Conservation (phyloP, 1,284 basidiomycete genomes). For the Cutaneotrichosporon mucoides region DNA sequence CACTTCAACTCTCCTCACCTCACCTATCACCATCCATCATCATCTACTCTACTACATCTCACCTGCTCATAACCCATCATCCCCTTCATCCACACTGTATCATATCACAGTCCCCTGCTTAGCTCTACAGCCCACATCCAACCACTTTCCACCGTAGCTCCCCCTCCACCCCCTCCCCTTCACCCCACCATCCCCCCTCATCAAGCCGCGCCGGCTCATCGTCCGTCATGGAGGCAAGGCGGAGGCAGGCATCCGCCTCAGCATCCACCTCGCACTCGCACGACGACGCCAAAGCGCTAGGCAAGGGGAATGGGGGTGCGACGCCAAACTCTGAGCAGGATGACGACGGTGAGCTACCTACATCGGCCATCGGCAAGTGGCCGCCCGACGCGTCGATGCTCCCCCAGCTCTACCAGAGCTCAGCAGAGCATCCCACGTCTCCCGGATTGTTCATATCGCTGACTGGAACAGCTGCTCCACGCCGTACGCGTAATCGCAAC, state of each 20-base stretch:
- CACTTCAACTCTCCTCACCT: neutral
- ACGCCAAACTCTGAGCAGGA: conserved; percentile 23
- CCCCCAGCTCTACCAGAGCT: neutral
- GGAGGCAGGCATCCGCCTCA: conserved; percentile 21
- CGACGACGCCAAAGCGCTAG: conserved; percentile 12
- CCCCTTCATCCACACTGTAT: too few species aligned
- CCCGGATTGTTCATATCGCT: neutral
- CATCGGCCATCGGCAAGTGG: neutral
- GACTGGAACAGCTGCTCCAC: conserved; percentile 22
- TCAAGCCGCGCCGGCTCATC: neutral
- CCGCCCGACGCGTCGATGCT: neutral
- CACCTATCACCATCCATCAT: neutral
- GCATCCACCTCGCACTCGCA: conserved; percentile 19
- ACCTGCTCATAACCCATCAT: neutral
- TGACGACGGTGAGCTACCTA: conserved; percentile 20
- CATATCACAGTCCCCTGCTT: too few species aligned
- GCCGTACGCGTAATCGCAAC: conserved; percentile 40
- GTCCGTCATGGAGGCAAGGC: conserved; percentile 21
- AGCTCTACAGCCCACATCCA: neutral
- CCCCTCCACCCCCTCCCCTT: too few species aligned
- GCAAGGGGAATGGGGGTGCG: conserved; percentile 18
- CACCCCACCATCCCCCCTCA: neutral
- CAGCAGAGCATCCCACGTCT: neutral
- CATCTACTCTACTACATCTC: neutral
- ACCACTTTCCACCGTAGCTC: neutral